Conservation (phyloP, 345 rosid genomes). For the Adansonia digitata region DNA sequence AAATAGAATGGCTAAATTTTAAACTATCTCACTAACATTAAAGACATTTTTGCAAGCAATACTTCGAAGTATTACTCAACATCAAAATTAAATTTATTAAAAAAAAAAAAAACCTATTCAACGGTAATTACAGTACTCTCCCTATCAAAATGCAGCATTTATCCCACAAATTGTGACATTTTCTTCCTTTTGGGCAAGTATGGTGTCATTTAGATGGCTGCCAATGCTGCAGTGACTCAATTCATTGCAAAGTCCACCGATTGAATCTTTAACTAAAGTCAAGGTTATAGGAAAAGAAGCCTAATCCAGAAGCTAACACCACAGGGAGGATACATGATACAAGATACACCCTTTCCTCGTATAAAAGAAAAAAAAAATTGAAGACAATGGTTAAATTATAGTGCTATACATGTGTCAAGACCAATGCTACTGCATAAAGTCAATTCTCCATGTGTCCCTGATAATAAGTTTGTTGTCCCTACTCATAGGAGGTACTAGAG, state of each 20-base stretch:
- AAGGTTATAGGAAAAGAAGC: not conserved
- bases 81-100: not conserved
- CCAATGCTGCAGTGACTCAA: not conserved
- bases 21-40: not conserved
- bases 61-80: not conserved
- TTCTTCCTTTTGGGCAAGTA: not conserved
- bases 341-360: not conserved
- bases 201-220: not conserved
- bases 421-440: not conserved
- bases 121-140: not conserved
- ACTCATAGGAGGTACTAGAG: not conserved
- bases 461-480: not conserved
- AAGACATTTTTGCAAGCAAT: not conserved
- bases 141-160: not conserved
- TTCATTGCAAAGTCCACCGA: not conserved
- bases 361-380: not conserved
- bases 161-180: not conserved
- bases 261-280: not conserved
- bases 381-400: not conserved
- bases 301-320: not conserved
- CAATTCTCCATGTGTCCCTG: not conserved
- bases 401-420: not conserved
- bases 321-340: not conserved
- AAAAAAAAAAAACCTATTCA: not conserved
- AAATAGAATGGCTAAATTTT: not conserved